Base-by-base conservation (phyloP, 768 basidiomycete species). In the Tylopilus vinaceipallidus region DNA sequence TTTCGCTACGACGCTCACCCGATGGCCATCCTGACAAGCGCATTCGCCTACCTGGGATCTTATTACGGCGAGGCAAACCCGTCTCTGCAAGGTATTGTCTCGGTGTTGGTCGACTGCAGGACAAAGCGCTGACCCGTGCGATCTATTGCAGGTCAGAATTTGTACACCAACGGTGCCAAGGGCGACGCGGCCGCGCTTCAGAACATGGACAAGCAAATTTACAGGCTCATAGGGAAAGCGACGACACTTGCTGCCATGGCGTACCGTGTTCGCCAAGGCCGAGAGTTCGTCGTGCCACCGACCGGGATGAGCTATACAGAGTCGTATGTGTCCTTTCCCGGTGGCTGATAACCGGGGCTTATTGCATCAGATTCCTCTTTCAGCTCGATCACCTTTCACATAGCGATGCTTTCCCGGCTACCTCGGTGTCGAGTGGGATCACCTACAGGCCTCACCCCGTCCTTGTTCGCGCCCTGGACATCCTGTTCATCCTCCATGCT, bases 231-330 rank as follows among this genome's bases (percentile, higher is more conserved):
- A 45, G 92, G 93, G 36, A 95, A 94, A 64, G 85, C 88, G 9
- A 91, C 88, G 6, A 92, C 91, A 0, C 74, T 95, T 34, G 92
- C 92, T 53, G 91, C 92, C 80, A 94, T 95, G 91, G 92, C 93
- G 0, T 95, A 94, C 67, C 90, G 93, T 26, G 80, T 95, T 29
- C 86, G 93, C 34, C 91, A 92, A 72, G 93, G 93, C 30, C 79
- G 93, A 50, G 83, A 88, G 42, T 95, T 95, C 60, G 90, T 94
- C 16, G 79, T 77, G 0, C 91, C 93, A 4, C 91, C 91, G 6
- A 81, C 83, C 1, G 88, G 88, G 0, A 75, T 93, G 44, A 87
- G 83, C 60, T 94, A 94, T 58, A 82, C 91, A 4, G 91, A 83
- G 66, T 87, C 88, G 88, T 88, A 61, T 58, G 55, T 56, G 9